Conservation (phyloP, 164 flowering plant genomes). For the Berberis thunbergii region DNA sequence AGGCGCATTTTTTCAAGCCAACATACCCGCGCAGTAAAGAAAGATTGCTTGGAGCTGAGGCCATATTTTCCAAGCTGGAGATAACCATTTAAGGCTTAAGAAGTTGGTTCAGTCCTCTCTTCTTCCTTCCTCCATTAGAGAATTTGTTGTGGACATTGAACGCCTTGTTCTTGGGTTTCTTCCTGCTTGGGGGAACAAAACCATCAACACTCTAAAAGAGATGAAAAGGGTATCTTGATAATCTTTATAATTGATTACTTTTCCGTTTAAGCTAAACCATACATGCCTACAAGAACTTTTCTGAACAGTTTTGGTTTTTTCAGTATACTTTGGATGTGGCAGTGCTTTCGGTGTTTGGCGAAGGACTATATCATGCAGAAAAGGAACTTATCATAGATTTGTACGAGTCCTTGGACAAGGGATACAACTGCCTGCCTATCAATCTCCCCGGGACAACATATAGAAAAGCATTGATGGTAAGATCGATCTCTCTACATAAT, state of each 20-base stretch:
- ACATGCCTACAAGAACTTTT: background rate
- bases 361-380: conserved; percentile 21
- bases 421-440: conserved; percentile 88
- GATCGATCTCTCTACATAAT: background rate
- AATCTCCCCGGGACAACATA: conserved; percentile 70
- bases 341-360: conserved; percentile 57
- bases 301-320: background rate
- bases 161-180: conserved; percentile 35
- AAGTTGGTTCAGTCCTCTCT: conserved; percentile 64
- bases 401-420: conserved; percentile 56
- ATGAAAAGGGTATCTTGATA: conserved; percentile 57
- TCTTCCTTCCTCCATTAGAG: conserved; percentile 47
- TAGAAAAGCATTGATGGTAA: conserved; percentile 65
- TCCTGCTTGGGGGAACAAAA: conserved; percentile 33
- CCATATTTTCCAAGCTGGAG: conserved; percentile 83
- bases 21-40: conserved; percentile 77
- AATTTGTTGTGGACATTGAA: conserved; percentile 46
- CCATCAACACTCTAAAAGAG: conserved; percentile 50
- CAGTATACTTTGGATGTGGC: conserved; percentile 84
- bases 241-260: background rate
- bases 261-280: background rate
- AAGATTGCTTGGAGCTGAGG: conserved; percentile 70
- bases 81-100: conserved; percentile 60
- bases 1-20: conserved; percentile 61
- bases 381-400: conserved; percentile 40